Percentiles rank a stretch among this genome's conserved stretches.
phyloP scores from a whole-genome alignment of 2,329 filamentous ascomycete genomes.

The Colletotrichum sansevieriae region DNA sequence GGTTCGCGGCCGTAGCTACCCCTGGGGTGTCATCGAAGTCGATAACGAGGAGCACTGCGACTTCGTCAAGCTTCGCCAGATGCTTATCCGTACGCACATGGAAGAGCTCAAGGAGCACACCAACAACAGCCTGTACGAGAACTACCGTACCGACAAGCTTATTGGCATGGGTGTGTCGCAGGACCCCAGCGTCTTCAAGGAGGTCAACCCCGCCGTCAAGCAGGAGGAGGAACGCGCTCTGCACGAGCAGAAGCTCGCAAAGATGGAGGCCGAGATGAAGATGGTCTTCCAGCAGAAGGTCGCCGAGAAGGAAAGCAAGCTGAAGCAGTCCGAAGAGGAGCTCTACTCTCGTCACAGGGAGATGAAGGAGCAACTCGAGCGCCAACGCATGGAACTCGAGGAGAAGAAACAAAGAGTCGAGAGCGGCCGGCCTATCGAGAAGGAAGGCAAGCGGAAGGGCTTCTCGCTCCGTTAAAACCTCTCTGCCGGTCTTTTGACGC shows the following conservation, averaged over 20 bases:
- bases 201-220: conserved; percentile 99
- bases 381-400: conserved; percentile 93
- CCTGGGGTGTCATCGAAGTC: conserved; percentile 98
- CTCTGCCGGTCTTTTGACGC: conserved; percentile 32
- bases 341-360: conserved; percentile 97
- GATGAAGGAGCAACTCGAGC: conserved; percentile 99
- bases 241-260: conserved; percentile 99
- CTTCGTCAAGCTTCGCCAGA: conserved; percentile 99
- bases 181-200: conserved; percentile 99
- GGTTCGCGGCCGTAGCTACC: conserved; percentile 95
- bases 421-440: conserved; percentile 94
- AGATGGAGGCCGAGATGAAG: conserved; percentile 99
- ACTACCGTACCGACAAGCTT: conserved; percentile 99
- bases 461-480: conserved; percentile 91
- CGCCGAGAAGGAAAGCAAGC: conserved; percentile 98
- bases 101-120: conserved; percentile 99
- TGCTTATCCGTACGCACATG: conserved; percentile 99
- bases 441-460: conserved; percentile 98
- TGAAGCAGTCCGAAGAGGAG: conserved; percentile 99
- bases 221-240: conserved; percentile 98
- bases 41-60: conserved; percentile 99
- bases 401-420: conserved; percentile 98
- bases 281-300: conserved; percentile 99
- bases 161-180: conserved; percentile 98
- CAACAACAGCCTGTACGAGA: conserved; percentile 98